These are phyloP conservation scores for Grigorovia humatica DNA, from an alignment of 805 yeast genomes.

Conservation along the genomic window DNA sequence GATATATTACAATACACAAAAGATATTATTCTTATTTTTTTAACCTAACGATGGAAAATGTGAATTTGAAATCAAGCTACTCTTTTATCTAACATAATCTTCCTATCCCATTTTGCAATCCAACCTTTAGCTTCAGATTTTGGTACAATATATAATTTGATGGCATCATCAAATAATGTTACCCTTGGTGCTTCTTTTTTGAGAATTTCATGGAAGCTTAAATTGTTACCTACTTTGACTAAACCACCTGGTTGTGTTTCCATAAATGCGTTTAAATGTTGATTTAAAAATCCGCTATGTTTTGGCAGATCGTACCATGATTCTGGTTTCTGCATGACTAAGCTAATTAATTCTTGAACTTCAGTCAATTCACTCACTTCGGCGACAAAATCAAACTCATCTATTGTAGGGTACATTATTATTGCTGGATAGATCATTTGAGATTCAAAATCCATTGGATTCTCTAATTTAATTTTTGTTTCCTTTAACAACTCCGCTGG, in stretches of 20 bases:
- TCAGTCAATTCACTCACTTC: constrained; percentile 65
- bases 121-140: constrained; percentile 54
- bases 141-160: constrained; percentile 72
- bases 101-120: constrained; percentile 58
- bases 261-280: constrained; percentile 61
- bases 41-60: constrained; percentile 4
- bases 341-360: constrained; percentile 49
- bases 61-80: constrained; percentile 26
- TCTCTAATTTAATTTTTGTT: constrained; percentile 48
- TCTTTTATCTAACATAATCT: constrained; percentile 44
- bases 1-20: background rate
- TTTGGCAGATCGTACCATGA: constrained; percentile 55
- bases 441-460: constrained; percentile 57
- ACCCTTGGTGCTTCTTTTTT: constrained; percentile 51
- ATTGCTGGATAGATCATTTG: constrained; percentile 75
- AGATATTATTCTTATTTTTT: background rate
- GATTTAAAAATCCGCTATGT: constrained; percentile 48
- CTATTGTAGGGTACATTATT: constrained; percentile 70
- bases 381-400: constrained; percentile 75
- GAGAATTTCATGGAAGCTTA: constrained; percentile 53
- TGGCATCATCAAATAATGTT: constrained; percentile 66
- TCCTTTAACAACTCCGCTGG: constrained; percentile 50
- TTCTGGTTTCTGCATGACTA: constrained; percentile 55
- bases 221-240: constrained; percentile 73
- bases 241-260: constrained; percentile 80